A percentile compares a stretch with the other conserved stretches of the same genome.
These are phyloP conservation scores for Asterophora lycoperdoides DNA, from an alignment of 768 basidiomycete genomes.

Conservation along the genomic window DNA sequence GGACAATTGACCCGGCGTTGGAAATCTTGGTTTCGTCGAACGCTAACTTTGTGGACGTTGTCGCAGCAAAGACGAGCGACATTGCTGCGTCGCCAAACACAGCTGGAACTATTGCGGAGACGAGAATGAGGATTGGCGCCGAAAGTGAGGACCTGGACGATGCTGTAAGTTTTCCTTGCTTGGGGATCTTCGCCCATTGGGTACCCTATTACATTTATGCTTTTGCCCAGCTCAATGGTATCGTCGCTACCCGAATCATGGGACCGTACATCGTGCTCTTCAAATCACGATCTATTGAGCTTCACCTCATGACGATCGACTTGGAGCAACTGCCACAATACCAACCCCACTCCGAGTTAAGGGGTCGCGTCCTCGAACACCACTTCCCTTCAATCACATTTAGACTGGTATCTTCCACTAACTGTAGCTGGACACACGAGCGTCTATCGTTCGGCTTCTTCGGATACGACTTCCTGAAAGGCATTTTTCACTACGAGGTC, in stretches of 20 bases:
- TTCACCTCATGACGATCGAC: slow-evolving; percentile 28
- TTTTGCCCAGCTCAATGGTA: slow-evolving; percentile 32
- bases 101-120: not conserved
- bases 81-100: slow-evolving; percentile 11
- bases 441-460: slow-evolving; percentile 35
- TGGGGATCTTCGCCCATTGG: not conserved
- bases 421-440: slow-evolving; percentile 14
- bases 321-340: slow-evolving; percentile 5
- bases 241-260: slow-evolving; percentile 42
- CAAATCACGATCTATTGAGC: slow-evolving; percentile 47
- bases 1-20: slow-evolving; percentile 29
- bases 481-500: slow-evolving; percentile 48
- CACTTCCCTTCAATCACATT: slow-evolving; percentile 31
- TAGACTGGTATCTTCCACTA: slow-evolving; percentile 41
- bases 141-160: slow-evolving; percentile 29
- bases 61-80: slow-evolving; percentile 15
- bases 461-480: slow-evolving; percentile 41
- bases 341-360: not conserved
- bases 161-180: slow-evolving; percentile 19
- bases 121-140: slow-evolving; percentile 5
- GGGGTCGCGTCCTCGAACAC: slow-evolving; percentile 14
- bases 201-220: not conserved
- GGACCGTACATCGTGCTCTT: slow-evolving; percentile 50
- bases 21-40: slow-evolving; percentile 30
- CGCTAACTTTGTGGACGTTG: slow-evolving; percentile 28